Base-by-base conservation (phyloP, 2,329 filamentous ascomycete genomes). In the Zymoseptoria passerinii region DNA sequence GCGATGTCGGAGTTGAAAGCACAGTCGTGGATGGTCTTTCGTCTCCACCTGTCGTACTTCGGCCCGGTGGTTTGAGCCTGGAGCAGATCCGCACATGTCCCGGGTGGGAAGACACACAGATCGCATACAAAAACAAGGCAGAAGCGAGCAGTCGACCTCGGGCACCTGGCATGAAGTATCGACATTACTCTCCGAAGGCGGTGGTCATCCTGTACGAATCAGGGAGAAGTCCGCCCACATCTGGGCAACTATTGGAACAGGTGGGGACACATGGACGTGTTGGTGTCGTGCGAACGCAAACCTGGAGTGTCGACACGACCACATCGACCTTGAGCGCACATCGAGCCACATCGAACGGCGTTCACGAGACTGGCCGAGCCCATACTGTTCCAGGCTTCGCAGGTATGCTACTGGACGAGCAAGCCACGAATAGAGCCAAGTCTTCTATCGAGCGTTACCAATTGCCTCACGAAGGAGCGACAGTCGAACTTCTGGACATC, bases 131-230 rank as follows among this genome's bases (percentile, higher is more conserved):
- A 69, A 90, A 96, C 67, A 81, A 81, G 58, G 83, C 84, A 16
- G 83, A 90, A 67, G 79, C 61, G 49, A 86, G 83, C 4, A 83
- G 82, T 54, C 77, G 73, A 8, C 94, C 94, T 0, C 81, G 90
- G 58, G 94, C 94, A 0, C 94, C 94, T 0, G 94, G 94, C 0
- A 99, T 99, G 94, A 99, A 99, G 75, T 99, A 99, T 72, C 90
- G 94, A 71, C 94, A 99, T 72, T 99, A 99, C 70, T 95, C 92
- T 50, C 94, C 94, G 0, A 89, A 86, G 72, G 95, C 94, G 1
- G 84, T 81, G 51, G 92, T 99, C 18, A 58, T 71, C 16, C 56
- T 71, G 8, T 95, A 91, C 70, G 90, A 96, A 71, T 75, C 82
- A 28, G 78, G 76, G 1, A 65, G 1, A 64, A 71, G 28, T 62